These are phyloP conservation scores for Aspergillus novofumigatus DNA, from an alignment of 2,329 filamentous ascomycete species.

Conservation along the genomic window DNA sequence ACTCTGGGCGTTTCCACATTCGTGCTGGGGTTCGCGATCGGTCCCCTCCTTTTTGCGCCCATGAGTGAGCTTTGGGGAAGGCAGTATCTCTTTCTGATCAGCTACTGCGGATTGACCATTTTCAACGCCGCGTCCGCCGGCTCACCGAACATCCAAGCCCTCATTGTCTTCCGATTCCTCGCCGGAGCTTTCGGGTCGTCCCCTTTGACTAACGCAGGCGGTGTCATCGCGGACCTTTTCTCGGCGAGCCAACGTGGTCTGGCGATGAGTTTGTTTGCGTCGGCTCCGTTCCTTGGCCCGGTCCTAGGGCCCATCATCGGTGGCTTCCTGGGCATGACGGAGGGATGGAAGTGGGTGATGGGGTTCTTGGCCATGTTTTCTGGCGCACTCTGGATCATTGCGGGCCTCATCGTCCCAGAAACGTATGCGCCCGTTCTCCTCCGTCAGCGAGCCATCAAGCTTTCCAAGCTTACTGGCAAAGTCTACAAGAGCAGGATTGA, in stretches of 20 bases:
- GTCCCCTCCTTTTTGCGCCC: conserved; percentile 43
- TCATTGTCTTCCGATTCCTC: conserved; percentile 66
- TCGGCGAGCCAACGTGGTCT: conserved; percentile 49
- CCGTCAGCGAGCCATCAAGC: conserved; percentile 44
- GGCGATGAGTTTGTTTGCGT: conserved; percentile 61
- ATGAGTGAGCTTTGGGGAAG: conserved; percentile 38
- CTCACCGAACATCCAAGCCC: conserved; percentile 53
- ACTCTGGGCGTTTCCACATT: conserved; percentile 45
- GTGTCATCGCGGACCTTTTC: conserved; percentile 61
- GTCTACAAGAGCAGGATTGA: conserved; percentile 43
- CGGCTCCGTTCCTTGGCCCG: conserved; percentile 65
- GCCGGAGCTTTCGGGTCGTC: conserved; percentile 60
- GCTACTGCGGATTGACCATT: conserved; percentile 46
- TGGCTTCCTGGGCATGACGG: conserved; percentile 61
- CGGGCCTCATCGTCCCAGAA: conserved; percentile 29
- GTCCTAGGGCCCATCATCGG: conserved; percentile 62
- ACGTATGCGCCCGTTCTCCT: conserved; percentile 51
- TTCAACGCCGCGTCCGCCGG: conserved; percentile 62
- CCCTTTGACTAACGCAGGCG: conserved; percentile 59
- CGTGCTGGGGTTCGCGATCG: conserved; percentile 45
- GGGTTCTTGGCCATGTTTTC: conserved; percentile 62
- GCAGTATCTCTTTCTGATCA: conserved; percentile 31
- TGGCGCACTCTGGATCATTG: conserved; percentile 50
- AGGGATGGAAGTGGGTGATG: conserved; percentile 67
- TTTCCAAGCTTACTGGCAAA: conserved; percentile 48